phyloP scores from a whole-genome alignment of 805 yeast species.

The Saturnispora serradocipensis region DNA sequence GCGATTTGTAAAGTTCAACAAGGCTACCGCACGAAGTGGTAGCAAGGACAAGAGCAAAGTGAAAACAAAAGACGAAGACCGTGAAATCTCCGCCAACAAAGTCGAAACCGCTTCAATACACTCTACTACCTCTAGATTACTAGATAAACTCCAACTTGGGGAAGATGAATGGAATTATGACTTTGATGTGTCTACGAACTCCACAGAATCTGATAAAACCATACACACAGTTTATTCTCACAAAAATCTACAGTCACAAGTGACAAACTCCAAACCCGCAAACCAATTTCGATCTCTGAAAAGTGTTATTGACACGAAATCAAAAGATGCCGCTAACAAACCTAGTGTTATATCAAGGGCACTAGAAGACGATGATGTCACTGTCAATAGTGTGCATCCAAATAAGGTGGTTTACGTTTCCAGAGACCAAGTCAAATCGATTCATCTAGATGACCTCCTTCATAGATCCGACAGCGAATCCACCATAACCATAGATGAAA shows the following conservation, averaged over 20 bases:
- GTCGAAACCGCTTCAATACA: conserved; percentile 16
- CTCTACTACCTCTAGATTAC: conserved; percentile 25
- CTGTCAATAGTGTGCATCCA: conserved; percentile 15
- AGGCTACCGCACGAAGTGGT: neutral
- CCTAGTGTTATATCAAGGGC: conserved; percentile 17
- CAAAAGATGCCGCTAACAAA: conserved; percentile 3
- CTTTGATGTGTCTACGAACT: neutral
- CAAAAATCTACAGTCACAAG: neutral
- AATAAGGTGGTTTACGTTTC: conserved; percentile 9
- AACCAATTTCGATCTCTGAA: conserved; percentile 25
- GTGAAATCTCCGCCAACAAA: neutral
- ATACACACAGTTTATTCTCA: conserved; percentile 3
- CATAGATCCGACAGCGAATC: conserved; percentile 8
- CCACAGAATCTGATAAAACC: conserved; percentile 1
- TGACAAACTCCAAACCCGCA: conserved; percentile 16
- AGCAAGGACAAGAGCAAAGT: neutral
- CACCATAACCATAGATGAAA: conserved; percentile 5
- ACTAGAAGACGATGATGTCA: conserved; percentile 18
- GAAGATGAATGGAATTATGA: conserved; percentile 24
- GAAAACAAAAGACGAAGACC: neutral
- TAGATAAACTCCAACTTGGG: conserved; percentile 26
- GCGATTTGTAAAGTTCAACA: conserved; percentile 7
- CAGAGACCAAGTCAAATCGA: conserved; percentile 12
- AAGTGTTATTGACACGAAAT: conserved; percentile 16
- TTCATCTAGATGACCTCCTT: conserved; percentile 13